phyloP scores from a whole-genome alignment of 805 yeast genomes.

The Candida methanosorbosa region DNA sequence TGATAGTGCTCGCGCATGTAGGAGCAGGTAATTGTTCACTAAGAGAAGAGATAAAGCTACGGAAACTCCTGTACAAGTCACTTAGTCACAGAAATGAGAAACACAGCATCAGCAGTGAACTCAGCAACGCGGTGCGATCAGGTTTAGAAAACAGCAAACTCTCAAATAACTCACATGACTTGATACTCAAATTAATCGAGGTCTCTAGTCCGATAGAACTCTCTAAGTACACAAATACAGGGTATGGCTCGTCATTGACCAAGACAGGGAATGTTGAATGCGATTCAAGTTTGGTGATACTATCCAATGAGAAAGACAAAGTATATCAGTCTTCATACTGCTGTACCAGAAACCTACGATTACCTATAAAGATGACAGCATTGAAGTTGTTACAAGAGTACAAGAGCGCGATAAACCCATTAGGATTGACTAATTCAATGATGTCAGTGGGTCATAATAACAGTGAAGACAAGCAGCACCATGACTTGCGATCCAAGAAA shows the following conservation, averaged over 20 bases:
- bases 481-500: too few relatives aligned
- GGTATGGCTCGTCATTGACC: slow-evolving; percentile 37
- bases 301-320: slow-evolving; percentile 1
- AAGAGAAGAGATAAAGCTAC: slow-evolving; percentile 21
- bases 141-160: too few relatives aligned
- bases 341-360: slow-evolving; percentile 2
- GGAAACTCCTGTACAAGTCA: slow-evolving; percentile 2
- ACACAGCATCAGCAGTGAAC: not conserved
- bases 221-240: slow-evolving; percentile 38
- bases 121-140: too few relatives aligned
- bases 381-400: slow-evolving; percentile 15
- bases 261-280: slow-evolving; percentile 32
- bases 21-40: slow-evolving; percentile 1
- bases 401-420: too few relatives aligned
- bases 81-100: not conserved
- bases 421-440: too few relatives aligned
- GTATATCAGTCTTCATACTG: slow-evolving; percentile 10
- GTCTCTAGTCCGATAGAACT: slow-evolving; percentile 19
- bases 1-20: too few relatives aligned
- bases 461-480: too few relatives aligned
- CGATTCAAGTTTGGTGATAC: slow-evolving; percentile 31
- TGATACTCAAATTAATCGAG: not conserved
- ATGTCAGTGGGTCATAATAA: too few relatives aligned
- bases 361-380: slow-evolving; percentile 25
- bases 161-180: too few relatives aligned